Percentiles rank a stretch among this genome's conserved stretches.
Evolutionary conservation across 2,329 filamentous ascomycete species (phyloP).

Genomic region (Epichloe scottii): DNA sequence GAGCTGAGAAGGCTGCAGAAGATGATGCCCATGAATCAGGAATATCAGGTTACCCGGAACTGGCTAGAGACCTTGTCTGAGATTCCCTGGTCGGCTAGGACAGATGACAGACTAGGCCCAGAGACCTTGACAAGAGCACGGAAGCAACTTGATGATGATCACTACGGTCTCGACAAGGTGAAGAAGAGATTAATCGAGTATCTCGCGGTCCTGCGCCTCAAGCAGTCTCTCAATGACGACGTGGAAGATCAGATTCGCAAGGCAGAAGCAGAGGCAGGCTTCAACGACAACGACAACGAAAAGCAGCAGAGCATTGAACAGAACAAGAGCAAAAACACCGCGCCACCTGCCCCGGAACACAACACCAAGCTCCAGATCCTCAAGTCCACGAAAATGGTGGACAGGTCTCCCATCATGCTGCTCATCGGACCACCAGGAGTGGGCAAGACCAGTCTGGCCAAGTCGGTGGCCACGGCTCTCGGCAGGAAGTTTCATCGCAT

Average conservation of each 20-base stretch:
- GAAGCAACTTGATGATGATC: conserved; percentile 87
- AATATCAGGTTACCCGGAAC: conserved; percentile 85
- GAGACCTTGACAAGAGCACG: conserved; percentile 69
- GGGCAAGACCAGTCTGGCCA: conserved; percentile 90
- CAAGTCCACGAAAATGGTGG: conserved; percentile 71
- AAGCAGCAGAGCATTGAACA: background rate
- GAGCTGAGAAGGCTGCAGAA: conserved; percentile 82
- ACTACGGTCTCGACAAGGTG: conserved; percentile 92
- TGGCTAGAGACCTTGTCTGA: conserved; percentile 91
- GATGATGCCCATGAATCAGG: conserved; percentile 92
- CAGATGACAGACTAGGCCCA: conserved; percentile 72
- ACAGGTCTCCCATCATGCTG: conserved; percentile 92
- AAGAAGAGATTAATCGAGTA: conserved; percentile 96
- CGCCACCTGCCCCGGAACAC: conserved; percentile 18
- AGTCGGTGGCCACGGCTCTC: conserved; percentile 81
- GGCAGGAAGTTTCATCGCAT: conserved; percentile 95
- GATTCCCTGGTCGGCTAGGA: conserved; percentile 80
- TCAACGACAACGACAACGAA: conserved; percentile 24
- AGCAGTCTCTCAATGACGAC: conserved; percentile 78
- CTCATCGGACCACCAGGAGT: conserved; percentile 88
- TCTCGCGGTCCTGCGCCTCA: conserved; percentile 86
- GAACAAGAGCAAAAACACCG: background rate
- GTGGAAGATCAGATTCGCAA: conserved; percentile 67
- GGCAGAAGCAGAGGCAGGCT: conserved; percentile 50
- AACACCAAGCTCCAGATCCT: conserved; percentile 59